A percentile compares a stretch with the other conserved stretches of the same genome.
phyloP scores from a whole-genome alignment of 148 eudicot species.

The Chenopodium album region DNA sequence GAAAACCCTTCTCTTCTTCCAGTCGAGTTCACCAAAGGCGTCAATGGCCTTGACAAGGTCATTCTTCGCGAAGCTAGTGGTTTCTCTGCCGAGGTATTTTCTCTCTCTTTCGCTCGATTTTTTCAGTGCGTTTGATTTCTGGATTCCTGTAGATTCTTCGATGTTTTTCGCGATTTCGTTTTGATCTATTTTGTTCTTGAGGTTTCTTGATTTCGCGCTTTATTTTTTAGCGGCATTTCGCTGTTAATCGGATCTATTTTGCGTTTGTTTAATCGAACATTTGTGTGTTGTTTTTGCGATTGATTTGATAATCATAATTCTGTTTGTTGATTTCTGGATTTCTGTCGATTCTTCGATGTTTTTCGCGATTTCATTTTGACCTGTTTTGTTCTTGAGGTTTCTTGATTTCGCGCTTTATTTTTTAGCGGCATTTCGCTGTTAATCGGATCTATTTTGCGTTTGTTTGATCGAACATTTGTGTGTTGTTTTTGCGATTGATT shows the following conservation, averaged over 20 bases:
- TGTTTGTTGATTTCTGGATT: neutral
- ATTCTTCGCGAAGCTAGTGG: constrained; percentile 74
- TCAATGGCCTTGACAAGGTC: constrained; percentile 72
- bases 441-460: constrained; percentile 1
- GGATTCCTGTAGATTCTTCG: constrained; percentile 4
- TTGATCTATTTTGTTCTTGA: constrained; percentile 10
- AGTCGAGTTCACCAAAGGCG: constrained; percentile 51
- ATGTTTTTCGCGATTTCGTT: neutral
- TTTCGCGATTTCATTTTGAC: neutral
- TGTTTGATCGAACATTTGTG: constrained; percentile 2
- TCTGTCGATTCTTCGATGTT: neutral
- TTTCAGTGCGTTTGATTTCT: constrained; percentile 5
- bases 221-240: neutral
- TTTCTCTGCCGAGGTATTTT: constrained; percentile 72
- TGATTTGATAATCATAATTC: no score
- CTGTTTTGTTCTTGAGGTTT: constrained; percentile 15
- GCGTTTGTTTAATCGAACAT: constrained; percentile 8
- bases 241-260: constrained; percentile 1
- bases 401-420: neutral
- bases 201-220: neutral
- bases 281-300: no score
- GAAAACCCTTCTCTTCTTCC: constrained; percentile 21
- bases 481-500: no score
- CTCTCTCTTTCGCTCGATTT: neutral
- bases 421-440: neutral